A percentile compares a stretch with the other conserved stretches of the same genome.
Evolutionary conservation across 306 rosid species (phyloP).

Genomic region (Vigna nakashimae): DNA sequence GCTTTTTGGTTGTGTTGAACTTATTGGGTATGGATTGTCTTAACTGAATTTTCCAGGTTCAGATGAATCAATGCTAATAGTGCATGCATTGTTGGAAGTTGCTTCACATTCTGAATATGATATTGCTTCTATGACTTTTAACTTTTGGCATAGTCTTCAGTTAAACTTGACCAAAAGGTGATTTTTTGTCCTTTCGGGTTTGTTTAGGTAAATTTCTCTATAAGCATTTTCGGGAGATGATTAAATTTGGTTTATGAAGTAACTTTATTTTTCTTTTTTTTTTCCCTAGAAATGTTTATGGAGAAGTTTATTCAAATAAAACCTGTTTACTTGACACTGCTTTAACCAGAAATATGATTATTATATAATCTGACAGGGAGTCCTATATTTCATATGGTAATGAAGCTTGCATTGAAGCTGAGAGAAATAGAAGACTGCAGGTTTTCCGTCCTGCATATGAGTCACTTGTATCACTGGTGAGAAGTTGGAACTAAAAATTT

Average conservation of each 20-base stretch:
- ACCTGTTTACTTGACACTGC: slow-evolving; percentile 22
- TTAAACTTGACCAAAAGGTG: slow-evolving; percentile 88
- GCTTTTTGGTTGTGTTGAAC: slow-evolving; percentile 39
- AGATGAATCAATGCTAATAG: slow-evolving; percentile 87
- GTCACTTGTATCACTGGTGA: slow-evolving; percentile 94
- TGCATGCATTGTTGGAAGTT: slow-evolving; percentile 96
- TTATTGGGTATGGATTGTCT: slow-evolving; percentile 42
- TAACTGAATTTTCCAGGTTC: slow-evolving; percentile 67
- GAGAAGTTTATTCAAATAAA: not conserved
- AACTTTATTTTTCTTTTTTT: too few relatives aligned
- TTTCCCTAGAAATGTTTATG: not conserved
- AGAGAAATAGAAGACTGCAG: slow-evolving; percentile 89
- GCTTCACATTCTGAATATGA: slow-evolving; percentile 95
- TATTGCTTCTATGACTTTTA: slow-evolving; percentile 94
- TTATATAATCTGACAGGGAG: slow-evolving; percentile 68
- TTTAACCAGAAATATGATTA: slow-evolving; percentile 37
- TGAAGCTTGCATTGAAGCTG: slow-evolving; percentile 82
- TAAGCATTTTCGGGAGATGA: not conserved
- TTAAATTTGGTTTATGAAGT: not conserved
- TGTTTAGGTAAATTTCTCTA: not conserved
- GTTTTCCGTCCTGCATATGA: slow-evolving; percentile 88
- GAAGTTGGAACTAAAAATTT: slow-evolving; percentile 21
- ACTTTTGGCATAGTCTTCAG: slow-evolving; percentile 99
- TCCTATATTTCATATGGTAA: slow-evolving; percentile 68
- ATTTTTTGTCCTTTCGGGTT: slow-evolving; percentile 5